Conservation (phyloP, 1,139 yeast species). For the Trichomonascaceae sp. region DNA sequence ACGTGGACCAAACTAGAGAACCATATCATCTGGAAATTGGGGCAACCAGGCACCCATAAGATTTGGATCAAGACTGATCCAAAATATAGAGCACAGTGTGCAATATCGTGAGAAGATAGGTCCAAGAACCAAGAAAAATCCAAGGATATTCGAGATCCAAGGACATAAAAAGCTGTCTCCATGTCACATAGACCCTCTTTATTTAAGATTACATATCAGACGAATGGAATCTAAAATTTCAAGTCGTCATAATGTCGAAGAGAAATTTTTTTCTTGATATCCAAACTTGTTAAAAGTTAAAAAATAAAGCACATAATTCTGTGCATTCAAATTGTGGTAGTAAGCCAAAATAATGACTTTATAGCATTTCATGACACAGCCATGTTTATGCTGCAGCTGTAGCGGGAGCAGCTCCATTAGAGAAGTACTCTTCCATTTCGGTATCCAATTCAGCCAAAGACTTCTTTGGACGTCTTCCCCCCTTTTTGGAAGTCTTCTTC, state of each 20-base stretch:
- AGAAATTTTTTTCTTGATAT: background rate
- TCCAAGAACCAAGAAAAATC: background rate
- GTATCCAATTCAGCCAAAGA: conserved; percentile 87
- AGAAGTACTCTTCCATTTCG: conserved; percentile 86
- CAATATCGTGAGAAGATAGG: conserved; percentile 13
- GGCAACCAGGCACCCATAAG: conserved; percentile 25
- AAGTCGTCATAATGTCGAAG: background rate
- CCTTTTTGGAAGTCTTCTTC: conserved; percentile 20
- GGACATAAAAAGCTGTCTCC: background rate
- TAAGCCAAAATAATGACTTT: too few species aligned
- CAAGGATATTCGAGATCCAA: background rate
- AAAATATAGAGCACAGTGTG: conserved; percentile 17
- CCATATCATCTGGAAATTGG: conserved; percentile 32
- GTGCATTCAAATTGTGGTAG: background rate
- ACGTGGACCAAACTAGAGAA: conserved; percentile 34
- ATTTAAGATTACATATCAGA: background rate
- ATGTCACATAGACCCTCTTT: background rate
- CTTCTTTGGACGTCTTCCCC: conserved; percentile 53
- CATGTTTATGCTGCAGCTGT: conserved; percentile 1
- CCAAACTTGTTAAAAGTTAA: background rate
- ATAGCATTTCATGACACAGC: background rate
- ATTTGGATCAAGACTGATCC: conserved; percentile 25
- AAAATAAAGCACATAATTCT: background rate
- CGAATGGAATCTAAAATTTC: background rate
- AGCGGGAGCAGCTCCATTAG: conserved; percentile 14